Evolutionary conservation across 371 early-diverging fungal species (phyloP), one percentile per base, ranked within the genome.

Genomic region (Funneliformis caledonium): DNA sequence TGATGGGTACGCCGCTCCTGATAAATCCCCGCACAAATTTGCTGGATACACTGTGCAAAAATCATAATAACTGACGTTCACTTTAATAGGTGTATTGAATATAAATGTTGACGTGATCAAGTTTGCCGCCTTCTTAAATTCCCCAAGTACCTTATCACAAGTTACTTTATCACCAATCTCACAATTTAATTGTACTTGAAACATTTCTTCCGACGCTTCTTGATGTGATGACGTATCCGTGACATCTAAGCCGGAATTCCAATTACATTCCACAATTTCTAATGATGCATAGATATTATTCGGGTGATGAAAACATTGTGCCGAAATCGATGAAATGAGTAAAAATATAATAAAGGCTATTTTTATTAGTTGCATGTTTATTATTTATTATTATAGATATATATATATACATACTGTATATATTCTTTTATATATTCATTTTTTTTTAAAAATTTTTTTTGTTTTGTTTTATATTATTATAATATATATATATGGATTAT

Each of bases 1-100:
- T 0, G 91, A 82, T 4, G 91, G 88, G 26, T 83, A 81, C 56
- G 85, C 84, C 42, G 86, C 81, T 47, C 87, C 83, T 76, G 7
- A 2, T 56, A 56, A 56, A 56, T 12, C 7, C 7, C 0, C 7
- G 19, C 56, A 56, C 19, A 56, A 19, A 16, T 56, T 56, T 6
- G 9, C 64, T 4, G 64, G 64, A 26, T 33, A 64, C 12, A 33
- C 33, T 11, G 26, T 22, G 26, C 64, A 64, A 26, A 64, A 64
- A 33, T 64, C 64, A 64, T 33, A 22, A 64, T 31, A 64, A 31
- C 22, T 33, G 9, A 33, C 64, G 10, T 64, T 64, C 26, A 64
- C 10, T 6, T 31, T 31, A 12, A 64, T 64, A 4, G 4, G 64
- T 64, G 64, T 33, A 22, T 64, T 64, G 11, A 64, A 64, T 64